Conservation (phyloP, 371 early-diverging fungal genomes). For the Dipsacomyces acuminosporus region DNA sequence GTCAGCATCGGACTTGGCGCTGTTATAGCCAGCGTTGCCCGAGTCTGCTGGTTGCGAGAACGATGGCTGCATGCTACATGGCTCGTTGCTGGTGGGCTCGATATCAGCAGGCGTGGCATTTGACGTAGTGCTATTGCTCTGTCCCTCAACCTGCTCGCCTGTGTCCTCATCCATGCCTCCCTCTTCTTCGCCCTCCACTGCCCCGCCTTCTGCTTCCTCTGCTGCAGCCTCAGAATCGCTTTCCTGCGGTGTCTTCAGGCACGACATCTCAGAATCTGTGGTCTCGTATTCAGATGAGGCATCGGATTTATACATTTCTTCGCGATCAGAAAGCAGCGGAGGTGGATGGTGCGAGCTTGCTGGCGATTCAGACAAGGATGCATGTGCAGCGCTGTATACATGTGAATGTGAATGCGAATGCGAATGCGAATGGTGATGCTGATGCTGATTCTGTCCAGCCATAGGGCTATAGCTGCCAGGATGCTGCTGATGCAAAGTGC, state of each 20-base stretch:
- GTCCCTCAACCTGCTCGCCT: background rate
- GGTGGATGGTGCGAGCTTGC: too few species aligned
- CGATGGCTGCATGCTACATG: too few species aligned
- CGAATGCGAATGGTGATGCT: too few species aligned
- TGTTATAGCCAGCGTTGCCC: background rate
- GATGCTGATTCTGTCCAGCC: too few species aligned
- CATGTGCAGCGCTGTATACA: too few species aligned
- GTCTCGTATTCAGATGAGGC: constrained; percentile 23
- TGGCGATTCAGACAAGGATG: too few species aligned
- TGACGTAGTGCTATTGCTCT: constrained; percentile 1
- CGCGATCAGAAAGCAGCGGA: too few species aligned
- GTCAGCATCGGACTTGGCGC: background rate
- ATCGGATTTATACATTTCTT: background rate
- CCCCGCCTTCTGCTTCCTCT: constrained; percentile 5
- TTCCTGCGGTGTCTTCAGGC: constrained; percentile 33
- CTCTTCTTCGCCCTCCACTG: constrained; percentile 4
- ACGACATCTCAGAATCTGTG: constrained; percentile 35
- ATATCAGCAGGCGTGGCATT: too few species aligned
- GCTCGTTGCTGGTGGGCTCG: too few species aligned
- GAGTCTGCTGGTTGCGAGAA: too few species aligned
- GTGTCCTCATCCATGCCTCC: background rate
- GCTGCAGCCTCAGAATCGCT: constrained; percentile 20
- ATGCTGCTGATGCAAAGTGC: background rate
- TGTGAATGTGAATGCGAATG: too few species aligned
- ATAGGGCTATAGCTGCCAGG: too few species aligned